Percentiles rank a stretch among this genome's conserved stretches.
These are phyloP conservation scores for Physcomitrium patens DNA, from an alignment of 225 moss, liverwort and hornwort species.

Conservation along the genomic window DNA sequence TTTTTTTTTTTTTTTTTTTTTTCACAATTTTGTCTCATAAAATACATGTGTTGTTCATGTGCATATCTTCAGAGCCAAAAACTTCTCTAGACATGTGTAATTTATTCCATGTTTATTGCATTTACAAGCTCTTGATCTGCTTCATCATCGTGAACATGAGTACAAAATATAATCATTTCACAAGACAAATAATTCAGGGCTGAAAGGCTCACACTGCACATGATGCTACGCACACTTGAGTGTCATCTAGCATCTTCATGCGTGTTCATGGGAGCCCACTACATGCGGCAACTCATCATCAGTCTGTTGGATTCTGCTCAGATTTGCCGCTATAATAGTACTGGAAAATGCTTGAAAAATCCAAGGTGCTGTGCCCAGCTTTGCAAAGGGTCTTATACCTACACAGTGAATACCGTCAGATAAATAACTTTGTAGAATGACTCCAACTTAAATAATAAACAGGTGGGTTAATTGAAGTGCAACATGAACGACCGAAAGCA, in stretches of 20 bases:
- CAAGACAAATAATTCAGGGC: too few relatives aligned
- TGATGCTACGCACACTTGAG: neutral
- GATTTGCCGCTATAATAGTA: constrained; percentile 67
- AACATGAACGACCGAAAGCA: neutral
- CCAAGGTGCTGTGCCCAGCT: constrained; percentile 63
- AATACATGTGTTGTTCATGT: too few relatives aligned
- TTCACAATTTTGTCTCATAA: too few relatives aligned
- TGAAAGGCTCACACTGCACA: neutral
- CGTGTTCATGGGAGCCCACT: too few relatives aligned
- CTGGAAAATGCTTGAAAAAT: constrained; percentile 84
- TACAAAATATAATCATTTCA: too few relatives aligned
- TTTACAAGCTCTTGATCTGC: too few relatives aligned
- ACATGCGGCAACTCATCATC: neutral
- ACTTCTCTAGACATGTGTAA: too few relatives aligned
- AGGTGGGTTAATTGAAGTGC: neutral
- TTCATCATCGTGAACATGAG: too few relatives aligned
- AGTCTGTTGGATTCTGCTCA: constrained; percentile 33
- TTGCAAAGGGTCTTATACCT: constrained; percentile 76
- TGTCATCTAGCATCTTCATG: neutral
- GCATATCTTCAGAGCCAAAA: too few relatives aligned
- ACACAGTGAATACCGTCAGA: constrained; percentile 18
- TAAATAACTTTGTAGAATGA: neutral
- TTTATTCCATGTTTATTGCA: too few relatives aligned
- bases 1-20: too few relatives aligned
- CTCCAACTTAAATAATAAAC: neutral